Evolutionary conservation across 495 filamentous ascomycete species (phyloP), one percentile per base, ranked within the genome.

Genomic region (Penicillium arizonense): DNA sequence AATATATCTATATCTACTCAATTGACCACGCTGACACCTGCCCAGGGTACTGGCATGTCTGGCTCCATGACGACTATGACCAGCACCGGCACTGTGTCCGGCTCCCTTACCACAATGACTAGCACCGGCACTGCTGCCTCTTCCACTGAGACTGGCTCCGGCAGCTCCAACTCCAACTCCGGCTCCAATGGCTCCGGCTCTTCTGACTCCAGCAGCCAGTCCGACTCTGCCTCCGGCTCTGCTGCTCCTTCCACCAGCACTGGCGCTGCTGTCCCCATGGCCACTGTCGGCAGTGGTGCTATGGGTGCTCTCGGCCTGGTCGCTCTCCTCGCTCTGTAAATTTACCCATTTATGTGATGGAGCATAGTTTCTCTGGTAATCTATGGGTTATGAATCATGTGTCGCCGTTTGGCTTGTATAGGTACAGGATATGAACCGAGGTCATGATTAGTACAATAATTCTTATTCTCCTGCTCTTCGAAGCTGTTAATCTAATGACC

Each of bases 321-420:
- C 47, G 74, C 73, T 36, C 50, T 77, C 36, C 52, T 77, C 33
- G 59, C 71, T n/a, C 62, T 75, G 56, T 77, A 74, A 70, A 55
- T 16, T 35, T 1, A 5, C 24, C 18, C 21, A 4, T 11, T 5
- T 24, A 44, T 16, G 6, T 40, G 23, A 50, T 16, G 21, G n/a
- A n/a, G 30, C 24, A 16, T 30, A 20, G 18, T 43, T 14, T 35
- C 28, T 20, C 5, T 18, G 33, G 34, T 37, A 47, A 28, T 47
- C 36, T 35, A 43, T 41, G 38, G 48, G 30, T 26, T 55, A 61
- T 38, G 58, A 55, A 42, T 39, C 46, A 34, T 54, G 30, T 44
- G 23, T 44, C 44, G 53, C 47, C 51, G 32, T 53, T 18, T 43
- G 49, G 48, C 40, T 51, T 55, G 48, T 50, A 50, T 21, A 50